Evolutionary conservation across 768 basidiomycete genomes (phyloP), one percentile per base, ranked within the genome.

Genomic region (Mycena floridula): DNA sequence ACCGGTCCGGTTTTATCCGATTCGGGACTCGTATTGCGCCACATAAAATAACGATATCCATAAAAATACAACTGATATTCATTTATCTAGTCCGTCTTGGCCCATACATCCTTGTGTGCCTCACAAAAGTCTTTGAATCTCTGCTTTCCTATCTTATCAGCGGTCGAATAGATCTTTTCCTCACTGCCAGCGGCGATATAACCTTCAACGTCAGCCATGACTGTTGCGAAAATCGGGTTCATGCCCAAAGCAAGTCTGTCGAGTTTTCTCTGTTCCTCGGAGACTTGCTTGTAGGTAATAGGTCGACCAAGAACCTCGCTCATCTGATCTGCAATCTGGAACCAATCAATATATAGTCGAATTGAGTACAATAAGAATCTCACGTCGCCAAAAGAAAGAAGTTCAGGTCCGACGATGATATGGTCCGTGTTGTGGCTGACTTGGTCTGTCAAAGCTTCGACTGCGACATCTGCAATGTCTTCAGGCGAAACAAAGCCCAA

Each of bases 401-500:
- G 35, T 15, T 65, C 59, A 0, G 65, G 63, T 3, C 68, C 66
- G 23, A 67, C 51, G 7, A 69, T 54, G 25, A 59, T 51, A 12
- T 51, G 52, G 13, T 64, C 60, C 2, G 44, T 56, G 30, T 61
- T 56, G 6, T 53, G 42, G 28, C 50, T 59, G 25, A 54, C 50
- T 15, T 56, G 47, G 20, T 55, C 53, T 2, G 54, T 47, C 11
- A 69, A 45, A 0, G 58, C 64, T n/a, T 59, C 48, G 45, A 56
- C 59, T 2, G 62, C 64, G 0, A 54, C 60, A n/a, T 60, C 50
- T 3, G 60, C 60, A 22, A 69, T 64, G 41, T 67, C 66, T 6
- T 65, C 57, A 2, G 55, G 56, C 2, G 57, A 53, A 5, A 68
- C 57, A 23, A 59, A 62, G 3, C 62, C 58, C 3, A 62, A 36